These are phyloP conservation scores for Volvox africanus DNA, from an alignment of 139 green algal species.

Conservation along the genomic window DNA sequence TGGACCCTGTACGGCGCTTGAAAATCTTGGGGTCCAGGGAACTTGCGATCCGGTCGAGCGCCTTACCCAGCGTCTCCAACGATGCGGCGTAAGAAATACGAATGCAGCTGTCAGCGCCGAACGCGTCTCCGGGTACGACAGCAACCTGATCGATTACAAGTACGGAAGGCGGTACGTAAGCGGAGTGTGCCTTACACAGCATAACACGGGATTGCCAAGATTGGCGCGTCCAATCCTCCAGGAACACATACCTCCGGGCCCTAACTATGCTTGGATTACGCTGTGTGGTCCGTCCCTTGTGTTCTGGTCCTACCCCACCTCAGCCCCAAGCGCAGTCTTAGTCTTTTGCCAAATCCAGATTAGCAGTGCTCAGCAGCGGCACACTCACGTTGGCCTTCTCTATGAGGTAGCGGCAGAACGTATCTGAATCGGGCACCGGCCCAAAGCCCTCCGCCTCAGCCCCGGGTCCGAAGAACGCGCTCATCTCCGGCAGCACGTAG, in stretches of 20 bases:
- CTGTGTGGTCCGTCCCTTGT: too few species aligned
- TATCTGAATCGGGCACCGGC: conserved; percentile 82
- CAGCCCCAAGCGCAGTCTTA: too few species aligned
- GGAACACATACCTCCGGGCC: too few species aligned
- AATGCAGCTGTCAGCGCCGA: conserved; percentile 90
- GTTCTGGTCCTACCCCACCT: too few species aligned
- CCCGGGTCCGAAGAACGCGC: conserved; percentile 80
- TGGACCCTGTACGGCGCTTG: background rate
- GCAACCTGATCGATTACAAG: conserved; percentile 75
- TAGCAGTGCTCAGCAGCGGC: too few species aligned
- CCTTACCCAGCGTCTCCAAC: conserved; percentile 83
- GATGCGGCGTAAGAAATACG: conserved; percentile 95
- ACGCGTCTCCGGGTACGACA: conserved; percentile 95
- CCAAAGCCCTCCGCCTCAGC: conserved; percentile 78
- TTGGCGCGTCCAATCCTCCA: too few species aligned
- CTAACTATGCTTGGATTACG: too few species aligned
- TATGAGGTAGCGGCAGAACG: conserved; percentile 88
- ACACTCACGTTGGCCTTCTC: conserved; percentile 73
- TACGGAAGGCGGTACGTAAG: background rate
- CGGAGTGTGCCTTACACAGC: background rate
- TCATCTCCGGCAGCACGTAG: conserved; percentile 94
- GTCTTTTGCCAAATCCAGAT: too few species aligned
- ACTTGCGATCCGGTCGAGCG: conserved; percentile 80
- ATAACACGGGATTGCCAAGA: too few species aligned
- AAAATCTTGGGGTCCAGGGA: conserved; percentile 68